phyloP scores from a whole-genome alignment of 1,284 basidiomycete genomes.

The Pholiota adiposa region DNA sequence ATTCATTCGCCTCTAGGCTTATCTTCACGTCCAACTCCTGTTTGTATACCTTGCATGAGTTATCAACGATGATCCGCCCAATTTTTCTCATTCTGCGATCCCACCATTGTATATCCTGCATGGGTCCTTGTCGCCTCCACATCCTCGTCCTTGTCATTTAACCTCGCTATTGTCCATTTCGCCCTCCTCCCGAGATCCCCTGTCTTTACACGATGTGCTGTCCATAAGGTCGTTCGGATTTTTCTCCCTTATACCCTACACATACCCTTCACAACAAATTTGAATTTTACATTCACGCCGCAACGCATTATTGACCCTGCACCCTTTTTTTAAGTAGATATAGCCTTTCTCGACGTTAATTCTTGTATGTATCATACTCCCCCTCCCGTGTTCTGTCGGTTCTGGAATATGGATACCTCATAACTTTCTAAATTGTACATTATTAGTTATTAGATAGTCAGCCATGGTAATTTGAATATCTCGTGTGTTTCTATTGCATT shows the following conservation, averaged over 20 bases:
- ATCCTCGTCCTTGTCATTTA: neutral
- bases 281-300: neutral
- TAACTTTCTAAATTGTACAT: neutral
- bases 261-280: neutral
- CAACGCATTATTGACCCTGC: constrained; percentile 1
- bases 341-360: neutral
- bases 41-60: neutral
- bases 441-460: neutral
- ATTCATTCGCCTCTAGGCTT: neutral
- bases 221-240: neutral
- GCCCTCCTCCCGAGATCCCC: neutral
- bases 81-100: neutral
- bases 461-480: neutral
- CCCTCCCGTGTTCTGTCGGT: neutral
- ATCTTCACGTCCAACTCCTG: neutral
- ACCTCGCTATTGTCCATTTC: neutral
- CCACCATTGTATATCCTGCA: neutral
- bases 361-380: neutral
- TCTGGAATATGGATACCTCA: neutral
- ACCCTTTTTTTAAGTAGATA: neutral
- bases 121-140: neutral
- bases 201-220: neutral
- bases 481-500: too few species aligned
- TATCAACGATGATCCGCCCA: neutral
- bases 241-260: constrained; percentile 1